Percentiles rank a stretch among this genome's conserved stretches.
phyloP scores from a whole-genome alignment of 2,329 filamentous ascomycete species.

The Neonectria coccinea region DNA sequence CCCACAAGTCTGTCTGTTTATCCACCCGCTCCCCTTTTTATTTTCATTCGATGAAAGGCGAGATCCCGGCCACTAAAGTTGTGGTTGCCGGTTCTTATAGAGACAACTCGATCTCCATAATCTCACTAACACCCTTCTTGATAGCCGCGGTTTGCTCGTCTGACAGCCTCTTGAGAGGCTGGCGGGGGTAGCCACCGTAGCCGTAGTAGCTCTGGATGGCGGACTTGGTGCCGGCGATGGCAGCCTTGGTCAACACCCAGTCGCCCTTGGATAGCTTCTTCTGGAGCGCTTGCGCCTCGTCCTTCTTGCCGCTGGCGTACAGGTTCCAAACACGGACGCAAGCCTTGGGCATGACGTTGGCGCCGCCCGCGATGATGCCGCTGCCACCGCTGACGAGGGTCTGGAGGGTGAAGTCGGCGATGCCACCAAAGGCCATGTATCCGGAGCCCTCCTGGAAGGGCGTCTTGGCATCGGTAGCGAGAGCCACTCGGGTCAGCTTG shows the following conservation, averaged over 20 bases:
- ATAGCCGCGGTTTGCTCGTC: slow-evolving; percentile 66
- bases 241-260: slow-evolving; percentile 85
- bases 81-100: slow-evolving; percentile 48
- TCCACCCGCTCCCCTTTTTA: slow-evolving; percentile 3
- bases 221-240: slow-evolving; percentile 87
- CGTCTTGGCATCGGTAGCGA: slow-evolving; percentile 77
- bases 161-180: slow-evolving; percentile 76
- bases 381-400: slow-evolving; percentile 82
- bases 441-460: slow-evolving; percentile 68
- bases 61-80: neutral
- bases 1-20: slow-evolving; percentile 17
- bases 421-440: slow-evolving; percentile 89
- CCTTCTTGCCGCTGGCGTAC: slow-evolving; percentile 76
- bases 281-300: slow-evolving; percentile 81
- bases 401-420: slow-evolving; percentile 88
- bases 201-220: slow-evolving; percentile 84
- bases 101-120: slow-evolving; percentile 73
- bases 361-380: slow-evolving; percentile 87
- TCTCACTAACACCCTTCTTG: slow-evolving; percentile 68
- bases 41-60: neutral
- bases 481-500: slow-evolving; percentile 85
- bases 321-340: slow-evolving; percentile 84
- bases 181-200: slow-evolving; percentile 81
- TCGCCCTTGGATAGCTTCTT: slow-evolving; percentile 82
- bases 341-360: slow-evolving; percentile 86